Evolutionary conservation across 352 stramenopile species (phyloP).

Genomic region (Phytophthora sp.): DNA sequence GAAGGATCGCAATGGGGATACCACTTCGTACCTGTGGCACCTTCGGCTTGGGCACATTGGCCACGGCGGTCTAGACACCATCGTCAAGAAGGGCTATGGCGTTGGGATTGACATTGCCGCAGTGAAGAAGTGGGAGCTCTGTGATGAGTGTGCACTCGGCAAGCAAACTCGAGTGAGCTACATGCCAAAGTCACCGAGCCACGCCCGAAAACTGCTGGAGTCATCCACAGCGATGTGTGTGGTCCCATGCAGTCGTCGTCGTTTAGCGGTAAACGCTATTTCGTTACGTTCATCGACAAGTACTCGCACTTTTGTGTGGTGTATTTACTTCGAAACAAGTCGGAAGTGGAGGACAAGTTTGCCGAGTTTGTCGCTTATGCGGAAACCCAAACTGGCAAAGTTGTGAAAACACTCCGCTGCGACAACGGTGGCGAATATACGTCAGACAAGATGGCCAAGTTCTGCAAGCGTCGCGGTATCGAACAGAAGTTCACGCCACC

Average conservation of each 20-base stretch:
- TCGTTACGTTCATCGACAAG: constrained; percentile 8
- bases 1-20: constrained; percentile 16
- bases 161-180: too few species aligned
- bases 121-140: too few species aligned
- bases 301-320: too few species aligned
- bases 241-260: constrained; percentile 11
- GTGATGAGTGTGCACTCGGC: too few species aligned
- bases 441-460: constrained; percentile 12
- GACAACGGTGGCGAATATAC: constrained; percentile 28
- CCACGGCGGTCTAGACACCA: constrained; percentile 15
- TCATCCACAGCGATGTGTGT: constrained; percentile 7
- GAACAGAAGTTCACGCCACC: constrained; percentile 26
- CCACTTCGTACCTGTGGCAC: too few species aligned
- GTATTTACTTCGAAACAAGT: constrained; percentile 21
- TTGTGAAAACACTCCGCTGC: constrained; percentile 8
- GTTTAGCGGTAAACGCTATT: constrained; percentile 6
- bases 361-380: constrained; percentile 19
- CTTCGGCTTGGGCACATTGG: constrained; percentile 30
- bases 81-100: constrained; percentile 25
- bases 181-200: background rate
- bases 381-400: constrained; percentile 21
- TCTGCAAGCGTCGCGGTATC: constrained; percentile 2
- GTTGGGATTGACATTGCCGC: constrained; percentile 8
- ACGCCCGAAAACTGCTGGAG: background rate
- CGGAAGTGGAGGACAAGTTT: constrained; percentile 26